Base-by-base conservation (phyloP, 164 flowering plant genomes). In the Euptelea pleiosperma region DNA sequence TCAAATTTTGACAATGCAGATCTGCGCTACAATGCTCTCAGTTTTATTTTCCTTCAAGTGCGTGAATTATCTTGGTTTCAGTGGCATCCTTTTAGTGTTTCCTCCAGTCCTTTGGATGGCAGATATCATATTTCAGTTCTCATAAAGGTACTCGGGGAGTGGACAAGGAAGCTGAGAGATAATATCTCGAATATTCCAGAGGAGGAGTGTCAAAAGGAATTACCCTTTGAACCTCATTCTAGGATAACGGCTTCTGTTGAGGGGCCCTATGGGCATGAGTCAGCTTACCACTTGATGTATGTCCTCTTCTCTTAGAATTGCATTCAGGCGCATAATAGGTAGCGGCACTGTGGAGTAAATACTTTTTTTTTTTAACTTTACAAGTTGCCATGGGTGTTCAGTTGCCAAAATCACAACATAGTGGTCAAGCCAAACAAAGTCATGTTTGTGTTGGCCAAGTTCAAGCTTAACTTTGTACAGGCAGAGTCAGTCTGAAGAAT, bases 31-130 rank as follows among this genome's bases (percentile, higher is more conserved):
- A 91, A 89, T 77, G 95, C 96, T 39, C 86, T 91, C 43, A 81
- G 95, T 52, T 89, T 90, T 59, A 60, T 89, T 46, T 89, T 91
- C 56, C 73, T 91, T 65, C 92, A 84, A 81, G 65, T 85, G 54
- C 79, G 87, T 61, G 89, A 85, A 60, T 56, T 89, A 42, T 91
- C 98, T 34, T 84, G 80, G 86, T 73, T 91, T 42, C 92, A 91
- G 58, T 91, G 98, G 96, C 96, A 89, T 75, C 95, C 98, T 16
- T 91, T 91, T 57, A 89, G 98, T 66, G 95, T 91, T 55, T 91
- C 98, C 15, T 91, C 98, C n/a, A 86, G 96, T 67, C 98, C 98
- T 36, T 62, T 85, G 44, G 98, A 85, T 63, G 96, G 96, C 11
- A 75, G 72, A 58, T 21, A 78, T 65, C 96, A 86, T 77, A 34